A percentile compares a stretch with the other conserved stretches of the same genome.
Evolutionary conservation across 1,284 basidiomycete genomes (phyloP).

Genomic region (Anthracocystis panici-leucophaei): DNA sequence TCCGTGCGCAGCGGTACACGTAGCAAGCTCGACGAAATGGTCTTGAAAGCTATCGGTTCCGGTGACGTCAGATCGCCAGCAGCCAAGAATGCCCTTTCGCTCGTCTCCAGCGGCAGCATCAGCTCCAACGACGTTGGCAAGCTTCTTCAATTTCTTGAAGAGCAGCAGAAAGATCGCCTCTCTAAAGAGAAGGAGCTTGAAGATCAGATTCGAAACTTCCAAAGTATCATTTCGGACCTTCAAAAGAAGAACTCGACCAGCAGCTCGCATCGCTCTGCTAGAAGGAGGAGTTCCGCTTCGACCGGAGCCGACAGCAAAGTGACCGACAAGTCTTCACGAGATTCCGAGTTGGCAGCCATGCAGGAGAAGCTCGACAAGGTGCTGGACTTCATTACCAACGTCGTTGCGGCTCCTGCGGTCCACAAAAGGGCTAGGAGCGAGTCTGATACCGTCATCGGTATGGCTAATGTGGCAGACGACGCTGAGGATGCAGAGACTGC

Average conservation of each 20-base stretch:
- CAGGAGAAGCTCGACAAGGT: slow-evolving; percentile 60
- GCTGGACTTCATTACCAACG: slow-evolving; percentile 53
- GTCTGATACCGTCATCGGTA: slow-evolving; percentile 10
- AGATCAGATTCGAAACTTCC: slow-evolving; percentile 52
- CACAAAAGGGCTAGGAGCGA: slow-evolving; percentile 37
- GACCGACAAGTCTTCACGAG: slow-evolving; percentile 19
- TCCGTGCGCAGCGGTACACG: slow-evolving; percentile 39
- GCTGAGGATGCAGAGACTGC: slow-evolving; percentile 38
- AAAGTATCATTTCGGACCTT: slow-evolving; percentile 48
- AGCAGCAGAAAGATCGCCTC: slow-evolving; percentile 43
- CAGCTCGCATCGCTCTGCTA: slow-evolving; percentile 19
- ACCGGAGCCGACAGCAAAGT: slow-evolving; percentile 32
- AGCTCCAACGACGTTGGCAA: slow-evolving; percentile 53
- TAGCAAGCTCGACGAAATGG: slow-evolving; percentile 31
- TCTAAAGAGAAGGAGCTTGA: slow-evolving; percentile 51
- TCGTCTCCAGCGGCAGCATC: slow-evolving; percentile 49
- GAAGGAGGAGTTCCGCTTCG: slow-evolving; percentile 19
- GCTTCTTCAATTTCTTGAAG: slow-evolving; percentile 56
- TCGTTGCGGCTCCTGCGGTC: slow-evolving; percentile 30
- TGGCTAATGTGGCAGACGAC: slow-evolving; percentile 10
- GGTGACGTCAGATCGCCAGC: slow-evolving; percentile 22
- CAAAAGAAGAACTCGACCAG: slow-evolving; percentile 43
- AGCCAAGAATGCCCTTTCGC: slow-evolving; percentile 30
- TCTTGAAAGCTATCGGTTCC: slow-evolving; percentile 16
- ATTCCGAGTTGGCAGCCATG: slow-evolving; percentile 55